phyloP scores from a whole-genome alignment of 2,329 filamentous ascomycete genomes.

The Penicillium sp. region DNA sequence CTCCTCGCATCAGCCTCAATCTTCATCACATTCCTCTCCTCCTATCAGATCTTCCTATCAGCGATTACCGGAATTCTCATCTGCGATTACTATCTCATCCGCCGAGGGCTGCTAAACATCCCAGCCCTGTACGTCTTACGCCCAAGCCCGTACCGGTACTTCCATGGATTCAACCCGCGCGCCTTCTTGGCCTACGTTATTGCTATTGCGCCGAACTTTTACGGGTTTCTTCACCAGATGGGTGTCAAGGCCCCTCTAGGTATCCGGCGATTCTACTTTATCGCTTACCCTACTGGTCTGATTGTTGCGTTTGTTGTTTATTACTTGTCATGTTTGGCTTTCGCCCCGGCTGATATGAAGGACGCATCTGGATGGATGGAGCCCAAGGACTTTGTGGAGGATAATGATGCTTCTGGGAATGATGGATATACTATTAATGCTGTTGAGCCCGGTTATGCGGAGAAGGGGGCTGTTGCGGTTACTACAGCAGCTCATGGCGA shows the following conservation, averaged over 20 bases:
- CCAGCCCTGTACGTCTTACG: slow-evolving; percentile 37
- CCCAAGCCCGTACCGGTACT: slow-evolving; percentile 36
- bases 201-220: slow-evolving; percentile 44
- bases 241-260: slow-evolving; percentile 38
- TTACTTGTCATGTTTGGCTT: slow-evolving; percentile 11
- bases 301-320: slow-evolving; percentile 22
- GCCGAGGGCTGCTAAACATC: slow-evolving; percentile 38
- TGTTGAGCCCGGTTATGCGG: not conserved
- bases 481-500: not conserved
- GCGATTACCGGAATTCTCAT: slow-evolving; percentile 47
- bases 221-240: slow-evolving; percentile 45
- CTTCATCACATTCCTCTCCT: slow-evolving; percentile 45
- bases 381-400: slow-evolving; percentile 39
- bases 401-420: slow-evolving; percentile 8
- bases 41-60: slow-evolving; percentile 43
- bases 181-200: slow-evolving; percentile 38
- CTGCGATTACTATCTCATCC: slow-evolving; percentile 46
- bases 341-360: slow-evolving; percentile 10
- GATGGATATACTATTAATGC: not conserved
- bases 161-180: slow-evolving; percentile 38
- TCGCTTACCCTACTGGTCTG: slow-evolving; percentile 57
- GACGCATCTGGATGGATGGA: slow-evolving; percentile 34
- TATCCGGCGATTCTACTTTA: slow-evolving; percentile 52
- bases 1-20: slow-evolving; percentile 35
- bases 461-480: slow-evolving; percentile 1